Base-by-base conservation (phyloP, 2,329 filamentous ascomycete species). In the Clarireedia paspali region DNA sequence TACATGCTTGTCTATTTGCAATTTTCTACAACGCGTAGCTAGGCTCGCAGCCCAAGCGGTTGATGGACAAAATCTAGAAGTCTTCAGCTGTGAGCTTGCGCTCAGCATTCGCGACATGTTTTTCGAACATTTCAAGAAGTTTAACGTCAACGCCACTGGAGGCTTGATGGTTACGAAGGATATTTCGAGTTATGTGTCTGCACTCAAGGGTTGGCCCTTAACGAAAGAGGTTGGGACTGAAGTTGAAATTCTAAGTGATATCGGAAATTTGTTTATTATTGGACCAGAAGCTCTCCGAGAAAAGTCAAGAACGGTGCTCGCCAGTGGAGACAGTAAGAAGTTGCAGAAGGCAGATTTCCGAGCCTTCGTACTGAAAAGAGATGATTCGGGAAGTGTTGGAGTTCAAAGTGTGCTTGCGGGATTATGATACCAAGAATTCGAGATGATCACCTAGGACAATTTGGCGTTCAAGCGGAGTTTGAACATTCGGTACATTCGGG, bases 131-230 rank as follows among this genome's bases (percentile, higher is more conserved):
- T 89, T 97, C 73, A 94, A 95, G 67, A 91, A 89, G 67, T 99
- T 95, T 74, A 84, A 87, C 59, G 90, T 99, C 62, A 96, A 91
- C 64, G 89, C 91, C 42, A 91, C 92, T 0, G 94, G 94, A 59
- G 94, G 91, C 2, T 81, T 99, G 47, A 94, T 96, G 82, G 89
- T 97, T 26, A 92, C 88, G 38, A 95, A 97, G 74, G 94, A 99
- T 69, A 91, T 97, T 70, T 89, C 90, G 38, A 91, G 90, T 68
- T 99, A 99, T 71, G 88, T 89, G 7, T 87, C 91, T 59, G 83
- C 95, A 10, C 78, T 99, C 62, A 84, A 89, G 60, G 84, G 84
- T 36, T 97, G 91, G 90, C 82, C 87, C 27, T 76, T 91, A 42
- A 78, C 81, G 53, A 85, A 84, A 64, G 83, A 88, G 42, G 82